Evolutionary conservation across 1,284 basidiomycete genomes (phyloP).

Genomic region (Tilletia horrida): DNA sequence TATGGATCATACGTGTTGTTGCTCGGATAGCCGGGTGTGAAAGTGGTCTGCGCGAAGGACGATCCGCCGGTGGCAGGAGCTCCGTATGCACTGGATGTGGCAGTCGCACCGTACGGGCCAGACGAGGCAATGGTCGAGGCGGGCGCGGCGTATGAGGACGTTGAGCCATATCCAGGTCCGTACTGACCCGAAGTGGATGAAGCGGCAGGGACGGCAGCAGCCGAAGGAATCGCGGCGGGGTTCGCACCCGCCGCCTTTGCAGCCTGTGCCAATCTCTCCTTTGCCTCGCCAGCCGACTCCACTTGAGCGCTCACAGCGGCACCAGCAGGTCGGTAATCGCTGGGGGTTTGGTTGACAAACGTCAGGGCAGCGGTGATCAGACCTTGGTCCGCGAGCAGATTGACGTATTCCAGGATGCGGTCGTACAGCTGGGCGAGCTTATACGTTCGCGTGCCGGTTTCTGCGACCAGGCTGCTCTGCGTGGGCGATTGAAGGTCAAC

Average conservation of each 20-base stretch:
- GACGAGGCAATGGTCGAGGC: background rate
- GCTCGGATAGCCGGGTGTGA: constrained; percentile 12
- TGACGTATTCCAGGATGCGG: constrained; percentile 91
- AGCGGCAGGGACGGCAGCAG: constrained; percentile 23
- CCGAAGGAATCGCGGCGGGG: constrained; percentile 21
- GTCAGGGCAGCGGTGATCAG: constrained; percentile 75
- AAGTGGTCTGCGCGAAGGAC: background rate
- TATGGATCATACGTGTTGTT: constrained; percentile 19
- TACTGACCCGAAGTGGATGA: constrained; percentile 11
- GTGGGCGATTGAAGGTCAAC: constrained; percentile 65
- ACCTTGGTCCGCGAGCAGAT: constrained; percentile 84
- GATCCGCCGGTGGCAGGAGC: constrained; percentile 22
- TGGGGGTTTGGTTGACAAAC: constrained; percentile 77
- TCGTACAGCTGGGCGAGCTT: constrained; percentile 85
- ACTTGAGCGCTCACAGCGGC: constrained; percentile 15
- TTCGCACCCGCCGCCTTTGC: constrained; percentile 16
- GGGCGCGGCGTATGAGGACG: constrained; percentile 17
- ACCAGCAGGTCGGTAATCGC: constrained; percentile 64
- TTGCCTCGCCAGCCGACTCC: constrained; percentile 23
- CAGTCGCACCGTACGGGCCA: constrained; percentile 17
- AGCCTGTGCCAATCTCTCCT: constrained; percentile 27
- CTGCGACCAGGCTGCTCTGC: constrained; percentile 57
- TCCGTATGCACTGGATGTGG: constrained; percentile 20
- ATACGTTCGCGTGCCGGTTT: constrained; percentile 67
- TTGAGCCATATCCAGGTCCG: constrained; percentile 5